Evolutionary conservation across 1,284 basidiomycete species (phyloP).

Genomic region (Volvariella volvacea): DNA sequence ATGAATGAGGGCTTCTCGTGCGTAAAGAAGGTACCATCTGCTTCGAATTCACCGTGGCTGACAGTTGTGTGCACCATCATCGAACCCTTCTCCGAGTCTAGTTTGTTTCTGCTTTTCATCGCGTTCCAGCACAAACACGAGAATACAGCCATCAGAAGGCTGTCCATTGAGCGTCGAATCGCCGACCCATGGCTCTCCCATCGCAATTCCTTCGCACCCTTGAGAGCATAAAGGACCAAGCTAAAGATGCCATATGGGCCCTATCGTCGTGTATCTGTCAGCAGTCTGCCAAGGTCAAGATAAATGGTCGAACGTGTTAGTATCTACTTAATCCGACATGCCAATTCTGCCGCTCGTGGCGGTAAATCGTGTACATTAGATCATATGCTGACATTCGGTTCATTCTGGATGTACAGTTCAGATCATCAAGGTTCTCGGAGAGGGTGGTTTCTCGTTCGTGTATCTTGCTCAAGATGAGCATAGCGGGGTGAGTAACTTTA

Average conservation of each 20-base stretch:
- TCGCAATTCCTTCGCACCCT: slow-evolving; percentile 38
- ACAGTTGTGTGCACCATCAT: no score
- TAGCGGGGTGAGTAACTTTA: slow-evolving; percentile 61
- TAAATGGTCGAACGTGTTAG: slow-evolving; percentile 88
- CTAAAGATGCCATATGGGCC: slow-evolving; percentile 74
- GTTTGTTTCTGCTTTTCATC: no score
- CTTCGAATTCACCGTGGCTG: no score
- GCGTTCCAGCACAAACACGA: no score
- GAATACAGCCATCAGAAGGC: no score
- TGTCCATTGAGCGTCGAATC: slow-evolving; percentile 5
- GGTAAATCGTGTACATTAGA: no score
- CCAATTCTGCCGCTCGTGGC: not conserved
- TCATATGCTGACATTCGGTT: no score
- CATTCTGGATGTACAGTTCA: slow-evolving; percentile 65
- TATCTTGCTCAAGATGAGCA: slow-evolving; percentile 86
- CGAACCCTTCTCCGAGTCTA: no score
- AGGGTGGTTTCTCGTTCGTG: slow-evolving; percentile 94
- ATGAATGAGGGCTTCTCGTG: no score
- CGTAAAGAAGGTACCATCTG: no score
- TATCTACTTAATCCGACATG: slow-evolving; percentile 15
- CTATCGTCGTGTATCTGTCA: slow-evolving; percentile 76
- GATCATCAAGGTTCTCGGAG: slow-evolving; percentile 85
- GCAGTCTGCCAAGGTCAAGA: slow-evolving; percentile 80
- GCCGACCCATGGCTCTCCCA: slow-evolving; percentile 17
- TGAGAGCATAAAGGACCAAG: slow-evolving; percentile 64